A percentile compares a stretch with the other conserved stretches of the same genome.
phyloP scores from a whole-genome alignment of 345 rosid genomes.

The Excoecaria agallocha region DNA sequence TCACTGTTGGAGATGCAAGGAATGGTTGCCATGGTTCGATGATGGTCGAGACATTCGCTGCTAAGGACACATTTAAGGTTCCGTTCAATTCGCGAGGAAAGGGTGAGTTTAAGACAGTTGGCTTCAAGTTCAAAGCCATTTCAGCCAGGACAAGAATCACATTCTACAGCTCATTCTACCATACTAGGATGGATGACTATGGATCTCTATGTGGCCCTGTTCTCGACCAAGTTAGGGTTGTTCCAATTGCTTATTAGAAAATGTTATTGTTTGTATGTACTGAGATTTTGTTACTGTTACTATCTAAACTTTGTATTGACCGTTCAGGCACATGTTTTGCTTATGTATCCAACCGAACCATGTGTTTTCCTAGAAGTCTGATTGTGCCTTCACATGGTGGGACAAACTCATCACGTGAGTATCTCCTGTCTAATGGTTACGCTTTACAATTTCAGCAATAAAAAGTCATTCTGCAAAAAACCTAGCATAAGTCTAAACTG shows the following conservation, averaged over 20 bases:
- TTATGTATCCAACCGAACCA: not conserved
- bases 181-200: slow-evolving; percentile 56
- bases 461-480: too few species aligned
- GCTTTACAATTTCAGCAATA: not conserved
- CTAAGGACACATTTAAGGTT: slow-evolving; percentile 52
- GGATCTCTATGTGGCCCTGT: slow-evolving; percentile 93
- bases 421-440: not conserved
- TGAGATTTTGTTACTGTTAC: slow-evolving; percentile 12
- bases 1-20: slow-evolving; percentile 72
- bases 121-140: slow-evolving; percentile 66
- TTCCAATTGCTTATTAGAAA: slow-evolving; percentile 21
- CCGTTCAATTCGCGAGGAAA: slow-evolving; percentile 66
- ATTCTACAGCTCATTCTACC: slow-evolving; percentile 82
- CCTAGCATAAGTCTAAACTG: too few species aligned
- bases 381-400: slow-evolving; percentile 5
- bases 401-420: not conserved
- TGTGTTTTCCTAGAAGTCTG: not conserved
- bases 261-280: not conserved
- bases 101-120: slow-evolving; percentile 51
- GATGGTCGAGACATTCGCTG: slow-evolving; percentile 96
- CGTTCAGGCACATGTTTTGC: slow-evolving; percentile 18
- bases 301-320: slow-evolving; percentile 9
- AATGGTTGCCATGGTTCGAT: slow-evolving; percentile 88
- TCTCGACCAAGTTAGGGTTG: slow-evolving; percentile 66
- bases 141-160: slow-evolving; percentile 71